Percentiles rank a stretch among this genome's conserved stretches.
These are phyloP conservation scores for Blastobotrys parvus DNA, from an alignment of 805 yeast species.

Conservation along the genomic window DNA sequence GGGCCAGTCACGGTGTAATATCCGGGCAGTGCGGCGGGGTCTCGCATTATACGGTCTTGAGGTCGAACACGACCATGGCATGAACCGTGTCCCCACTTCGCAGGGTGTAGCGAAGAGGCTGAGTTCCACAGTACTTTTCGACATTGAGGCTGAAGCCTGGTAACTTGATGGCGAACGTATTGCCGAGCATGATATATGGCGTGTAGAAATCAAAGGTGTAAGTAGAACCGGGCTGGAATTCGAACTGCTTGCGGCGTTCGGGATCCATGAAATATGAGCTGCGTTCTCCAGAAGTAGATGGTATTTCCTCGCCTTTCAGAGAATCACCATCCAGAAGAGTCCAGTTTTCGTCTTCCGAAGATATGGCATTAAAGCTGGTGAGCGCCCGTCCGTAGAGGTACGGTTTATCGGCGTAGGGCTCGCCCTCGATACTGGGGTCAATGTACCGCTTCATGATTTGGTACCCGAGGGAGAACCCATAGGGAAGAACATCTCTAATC, in stretches of 20 bases:
- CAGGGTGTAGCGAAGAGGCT: conserved; percentile 31
- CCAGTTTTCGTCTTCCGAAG: neutral
- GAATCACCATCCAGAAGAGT: neutral
- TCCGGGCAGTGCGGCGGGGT: no score
- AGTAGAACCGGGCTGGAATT: conserved; percentile 30
- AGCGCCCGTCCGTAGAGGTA: conserved; percentile 54
- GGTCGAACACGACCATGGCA: conserved; percentile 22
- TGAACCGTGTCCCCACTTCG: conserved; percentile 21
- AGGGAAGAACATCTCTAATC: conserved; percentile 49
- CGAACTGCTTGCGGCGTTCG: conserved; percentile 33
- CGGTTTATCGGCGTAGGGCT: conserved; percentile 52
- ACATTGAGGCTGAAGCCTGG: conserved; percentile 39
- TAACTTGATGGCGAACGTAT: conserved; percentile 42
- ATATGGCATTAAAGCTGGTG: conserved; percentile 45
- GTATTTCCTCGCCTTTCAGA: neutral
- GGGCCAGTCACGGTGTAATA: no score
- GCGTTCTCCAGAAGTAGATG: neutral
- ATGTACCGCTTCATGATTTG: conserved; percentile 48
- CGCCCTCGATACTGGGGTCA: conserved; percentile 60
- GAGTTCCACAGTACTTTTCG: conserved; percentile 29
- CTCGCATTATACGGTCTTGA: conserved; percentile 4
- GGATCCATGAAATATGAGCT: conserved; percentile 32
- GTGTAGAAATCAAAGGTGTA: conserved; percentile 50
- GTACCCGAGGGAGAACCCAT: conserved; percentile 46
- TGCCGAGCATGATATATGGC: conserved; percentile 42